A percentile compares a stretch with the other conserved stretches of the same genome.
These are phyloP conservation scores for Kwoniella pini DNA, from an alignment of 768 basidiomycete species.

Conservation along the genomic window DNA sequence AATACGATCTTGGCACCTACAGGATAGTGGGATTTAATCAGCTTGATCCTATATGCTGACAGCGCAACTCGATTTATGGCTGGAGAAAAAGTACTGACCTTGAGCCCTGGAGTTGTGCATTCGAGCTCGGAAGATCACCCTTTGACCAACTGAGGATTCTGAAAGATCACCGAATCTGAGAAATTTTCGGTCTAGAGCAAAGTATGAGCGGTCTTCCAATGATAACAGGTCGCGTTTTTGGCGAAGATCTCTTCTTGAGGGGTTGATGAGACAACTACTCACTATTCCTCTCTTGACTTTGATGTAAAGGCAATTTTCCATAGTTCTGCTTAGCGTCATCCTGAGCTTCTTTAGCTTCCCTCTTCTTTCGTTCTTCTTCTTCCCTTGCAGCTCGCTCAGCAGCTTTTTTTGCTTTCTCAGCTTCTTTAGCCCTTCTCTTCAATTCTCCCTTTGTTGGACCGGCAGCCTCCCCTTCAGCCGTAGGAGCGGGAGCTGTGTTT, in stretches of 20 bases:
- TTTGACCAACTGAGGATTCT: conserved; percentile 65
- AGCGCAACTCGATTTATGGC: no score
- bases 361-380: conserved; percentile 69
- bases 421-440: conserved; percentile 87
- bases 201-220: no score
- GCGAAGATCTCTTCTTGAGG: no score
- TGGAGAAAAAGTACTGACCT: no score
- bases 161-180: conserved; percentile 68
- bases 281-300: conserved; percentile 74
- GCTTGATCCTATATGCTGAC: no score
- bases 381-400: conserved; percentile 82
- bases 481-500: conserved; percentile 5
- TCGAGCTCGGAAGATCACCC: conserved; percentile 80
- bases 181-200: conserved; percentile 58
- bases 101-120: conserved; percentile 89
- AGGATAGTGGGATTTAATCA: no score
- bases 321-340: conserved; percentile 70
- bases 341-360: conserved; percentile 30
- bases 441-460: conserved; percentile 78
- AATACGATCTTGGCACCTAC: conserved; percentile 89
- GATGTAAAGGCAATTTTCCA: conserved; percentile 83
- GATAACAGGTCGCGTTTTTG: no score
- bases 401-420: conserved; percentile 84
- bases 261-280: conserved; percentile 17
- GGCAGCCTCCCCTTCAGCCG: conserved; percentile 47